Percentiles rank a stretch among this genome's conserved stretches.
Conservation (phyloP, 2,329 filamentous ascomycete species). For the Fusarium dlaminii region DNA sequence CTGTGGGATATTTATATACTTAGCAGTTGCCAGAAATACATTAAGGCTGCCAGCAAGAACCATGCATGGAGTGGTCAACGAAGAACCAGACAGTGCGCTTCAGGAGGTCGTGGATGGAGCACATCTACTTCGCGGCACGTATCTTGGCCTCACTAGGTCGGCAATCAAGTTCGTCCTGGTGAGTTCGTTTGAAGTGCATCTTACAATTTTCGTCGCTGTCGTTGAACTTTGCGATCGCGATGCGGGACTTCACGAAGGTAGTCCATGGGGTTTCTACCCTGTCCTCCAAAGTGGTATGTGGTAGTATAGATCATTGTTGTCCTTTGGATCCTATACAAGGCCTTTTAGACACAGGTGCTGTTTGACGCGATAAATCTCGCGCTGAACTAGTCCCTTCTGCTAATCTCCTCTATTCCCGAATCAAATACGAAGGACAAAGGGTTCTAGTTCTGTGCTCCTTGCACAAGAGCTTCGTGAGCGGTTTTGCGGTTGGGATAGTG, state of each 20-base stretch:
- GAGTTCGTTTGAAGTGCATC: not conserved
- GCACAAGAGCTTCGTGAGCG: too few relatives aligned
- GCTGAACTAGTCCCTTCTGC: not conserved
- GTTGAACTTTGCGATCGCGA: not conserved
- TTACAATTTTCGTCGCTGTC: not conserved
- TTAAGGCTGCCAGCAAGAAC: too few relatives aligned
- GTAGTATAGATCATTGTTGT: not conserved
- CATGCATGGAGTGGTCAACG: too few relatives aligned
- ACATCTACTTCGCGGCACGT: not conserved
- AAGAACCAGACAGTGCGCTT: not conserved
- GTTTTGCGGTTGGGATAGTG: too few relatives aligned
- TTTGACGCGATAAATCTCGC: not conserved
- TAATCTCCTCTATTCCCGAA: too few relatives aligned
- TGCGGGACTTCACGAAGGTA: not conserved
- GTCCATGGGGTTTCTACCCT: not conserved
- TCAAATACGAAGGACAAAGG: too few relatives aligned
- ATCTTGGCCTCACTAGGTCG: not conserved
- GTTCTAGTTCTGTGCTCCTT: too few relatives aligned
- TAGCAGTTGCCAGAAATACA: not conserved
- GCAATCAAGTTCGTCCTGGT: too few relatives aligned
- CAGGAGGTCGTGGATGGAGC: not conserved
- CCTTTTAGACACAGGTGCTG: too few relatives aligned
- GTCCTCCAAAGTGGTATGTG: not conserved
- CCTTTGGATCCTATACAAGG: not conserved
- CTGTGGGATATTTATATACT: not conserved